Evolutionary conservation across 1,139 yeast species (phyloP).

Genomic region (Hyphopichia fennica): DNA sequence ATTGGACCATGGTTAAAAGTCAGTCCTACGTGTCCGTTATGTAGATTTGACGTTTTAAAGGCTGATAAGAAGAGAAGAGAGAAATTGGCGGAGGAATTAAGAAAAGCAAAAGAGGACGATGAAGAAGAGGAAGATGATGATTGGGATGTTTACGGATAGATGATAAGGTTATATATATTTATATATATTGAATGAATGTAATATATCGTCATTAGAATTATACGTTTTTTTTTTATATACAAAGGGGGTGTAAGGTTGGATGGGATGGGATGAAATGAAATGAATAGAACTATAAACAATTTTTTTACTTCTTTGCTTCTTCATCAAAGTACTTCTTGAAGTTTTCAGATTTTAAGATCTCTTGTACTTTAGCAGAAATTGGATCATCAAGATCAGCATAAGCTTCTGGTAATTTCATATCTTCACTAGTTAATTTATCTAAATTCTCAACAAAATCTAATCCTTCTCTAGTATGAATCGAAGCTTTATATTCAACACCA

Average conservation of each 20-base stretch:
- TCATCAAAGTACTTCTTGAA: conserved; percentile 49
- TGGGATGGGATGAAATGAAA: neutral
- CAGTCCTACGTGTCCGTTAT: conserved; percentile 84
- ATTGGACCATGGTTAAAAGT: conserved; percentile 84
- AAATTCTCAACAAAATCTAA: conserved; percentile 38
- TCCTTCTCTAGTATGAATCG: conserved; percentile 61
- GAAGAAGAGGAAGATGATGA: conserved; percentile 64
- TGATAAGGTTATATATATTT: neutral
- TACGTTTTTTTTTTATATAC: conserved; percentile 4
- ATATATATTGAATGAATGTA: neutral
- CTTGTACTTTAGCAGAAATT: conserved; percentile 71
- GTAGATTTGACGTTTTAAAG: conserved; percentile 68
- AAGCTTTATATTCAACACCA: conserved; percentile 83
- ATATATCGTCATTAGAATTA: conserved; percentile 1
- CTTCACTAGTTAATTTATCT: conserved; percentile 25
- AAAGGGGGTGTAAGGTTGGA: neutral
- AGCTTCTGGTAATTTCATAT: conserved; percentile 35
- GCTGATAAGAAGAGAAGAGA: conserved; percentile 42
- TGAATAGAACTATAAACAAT: neutral
- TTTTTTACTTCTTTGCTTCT: conserved; percentile 3
- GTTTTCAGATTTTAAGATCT: conserved; percentile 55
- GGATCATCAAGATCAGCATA: conserved; percentile 51
- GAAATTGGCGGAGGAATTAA: conserved; percentile 38
- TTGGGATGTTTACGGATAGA: conserved; percentile 75
- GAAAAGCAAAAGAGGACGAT: conserved; percentile 52